A percentile compares a stretch with the other conserved stretches of the same genome.
These are phyloP conservation scores for Candida sp. DNA, from an alignment of 1,139 yeast genomes.

Conservation along the genomic window DNA sequence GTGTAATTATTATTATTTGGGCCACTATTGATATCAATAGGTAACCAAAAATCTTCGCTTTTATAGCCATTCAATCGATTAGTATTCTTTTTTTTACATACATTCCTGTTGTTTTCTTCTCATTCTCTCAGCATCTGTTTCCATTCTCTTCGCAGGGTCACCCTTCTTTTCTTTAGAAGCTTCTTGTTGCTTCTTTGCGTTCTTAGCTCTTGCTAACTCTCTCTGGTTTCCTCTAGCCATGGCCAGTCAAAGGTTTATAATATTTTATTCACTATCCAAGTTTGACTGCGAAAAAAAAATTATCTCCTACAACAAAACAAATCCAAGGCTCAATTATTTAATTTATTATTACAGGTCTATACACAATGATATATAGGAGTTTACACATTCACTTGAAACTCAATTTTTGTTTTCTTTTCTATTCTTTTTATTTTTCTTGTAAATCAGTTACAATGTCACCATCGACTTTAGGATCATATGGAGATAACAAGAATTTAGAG, in stretches of 20 bases:
- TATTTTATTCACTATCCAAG: background rate
- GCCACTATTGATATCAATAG: too few relatives aligned
- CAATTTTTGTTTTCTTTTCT: constrained; percentile 4
- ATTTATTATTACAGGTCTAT: background rate
- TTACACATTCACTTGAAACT: background rate
- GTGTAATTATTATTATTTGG: too few relatives aligned
- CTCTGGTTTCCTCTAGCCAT: constrained; percentile 99
- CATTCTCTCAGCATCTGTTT: constrained; percentile 82
- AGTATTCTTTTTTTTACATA: constrained; percentile 28
- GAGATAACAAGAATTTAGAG: constrained; percentile 63
- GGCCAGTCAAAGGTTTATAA: constrained; percentile 5
- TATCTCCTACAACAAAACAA: background rate
- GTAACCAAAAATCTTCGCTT: too few relatives aligned
- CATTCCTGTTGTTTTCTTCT: constrained; percentile 85
- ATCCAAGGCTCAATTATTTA: background rate
- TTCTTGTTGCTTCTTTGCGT: constrained; percentile 72
- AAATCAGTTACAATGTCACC: constrained; percentile 60
- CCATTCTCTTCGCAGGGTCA: constrained; percentile 81
- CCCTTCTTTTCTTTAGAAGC: constrained; percentile 69
- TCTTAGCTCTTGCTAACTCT: constrained; percentile 89
- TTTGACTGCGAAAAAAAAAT: background rate
- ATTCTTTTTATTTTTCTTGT: constrained; percentile 43
- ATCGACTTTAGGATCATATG: constrained; percentile 66
- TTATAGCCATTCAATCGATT: too few relatives aligned
- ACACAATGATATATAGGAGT: background rate